Percentiles rank a stretch among this genome's conserved stretches.
Conservation (phyloP, 116 monocot genomes). For the Posidonia oceanica region DNA sequence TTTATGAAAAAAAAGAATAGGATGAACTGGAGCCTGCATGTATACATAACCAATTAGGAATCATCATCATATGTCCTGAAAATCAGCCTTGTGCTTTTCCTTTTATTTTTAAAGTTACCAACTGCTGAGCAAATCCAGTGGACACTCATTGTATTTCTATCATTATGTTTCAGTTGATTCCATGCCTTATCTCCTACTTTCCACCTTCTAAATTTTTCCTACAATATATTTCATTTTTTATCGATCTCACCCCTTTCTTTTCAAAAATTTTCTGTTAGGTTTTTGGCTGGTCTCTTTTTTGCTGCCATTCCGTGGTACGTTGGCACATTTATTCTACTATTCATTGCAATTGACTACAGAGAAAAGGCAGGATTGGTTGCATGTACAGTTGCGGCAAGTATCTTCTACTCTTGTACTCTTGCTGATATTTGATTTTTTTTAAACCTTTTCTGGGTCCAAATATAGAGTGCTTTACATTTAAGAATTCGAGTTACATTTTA, state of each 20-base stretch:
- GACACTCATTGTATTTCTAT: not conserved
- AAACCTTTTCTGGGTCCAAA: not conserved
- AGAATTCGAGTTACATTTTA: not conserved
- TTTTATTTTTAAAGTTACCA: not conserved
- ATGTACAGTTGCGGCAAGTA: slow-evolving; percentile 39
- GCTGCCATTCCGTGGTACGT: slow-evolving; percentile 58
- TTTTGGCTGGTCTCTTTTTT: slow-evolving; percentile 38
- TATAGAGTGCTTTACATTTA: not conserved
- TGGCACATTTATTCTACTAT: slow-evolving; percentile 32
- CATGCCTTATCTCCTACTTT: not conserved
- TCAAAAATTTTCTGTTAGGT: slow-evolving; percentile 1
- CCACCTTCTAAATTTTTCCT: not conserved
- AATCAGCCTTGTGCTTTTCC: too few relatives aligned
- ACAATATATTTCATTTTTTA: not conserved
- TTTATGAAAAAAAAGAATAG: too few relatives aligned
- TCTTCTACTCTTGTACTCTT: not conserved
- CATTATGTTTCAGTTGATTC: not conserved
- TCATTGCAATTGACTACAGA: slow-evolving; percentile 28
- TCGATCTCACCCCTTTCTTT: not conserved
- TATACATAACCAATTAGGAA: not conserved
- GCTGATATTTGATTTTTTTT: not conserved
- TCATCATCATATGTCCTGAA: not conserved
- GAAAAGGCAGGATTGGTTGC: slow-evolving; percentile 51
- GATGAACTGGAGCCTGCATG: too few relatives aligned
- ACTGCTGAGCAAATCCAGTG: not conserved